phyloP scores from a whole-genome alignment of 192 early-diverging fungal genomes.

The Coemansia sp. region DNA sequence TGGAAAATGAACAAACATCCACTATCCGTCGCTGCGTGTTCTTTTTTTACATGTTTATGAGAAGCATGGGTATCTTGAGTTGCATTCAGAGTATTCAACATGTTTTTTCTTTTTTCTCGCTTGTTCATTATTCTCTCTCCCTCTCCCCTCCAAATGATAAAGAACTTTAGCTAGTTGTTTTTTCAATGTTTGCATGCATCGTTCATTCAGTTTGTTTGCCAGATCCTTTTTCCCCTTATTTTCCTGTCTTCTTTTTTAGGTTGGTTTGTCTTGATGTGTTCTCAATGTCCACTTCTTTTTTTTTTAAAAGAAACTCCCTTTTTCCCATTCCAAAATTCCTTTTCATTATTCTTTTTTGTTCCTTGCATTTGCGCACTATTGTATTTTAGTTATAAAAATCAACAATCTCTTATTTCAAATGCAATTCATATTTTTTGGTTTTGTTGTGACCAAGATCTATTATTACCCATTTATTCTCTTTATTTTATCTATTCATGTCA shows the following conservation, averaged over 20 bases:
- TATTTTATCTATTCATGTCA: background rate
- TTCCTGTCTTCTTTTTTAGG: background rate
- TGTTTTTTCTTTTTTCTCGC: background rate
- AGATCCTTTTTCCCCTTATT: background rate
- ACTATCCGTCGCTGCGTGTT: background rate
- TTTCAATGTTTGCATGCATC: slow-evolving; percentile 6
- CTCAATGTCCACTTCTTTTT: too few species aligned
- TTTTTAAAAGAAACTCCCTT: too few species aligned
- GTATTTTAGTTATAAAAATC: too few species aligned
- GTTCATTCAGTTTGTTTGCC: background rate
- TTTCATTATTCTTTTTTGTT: too few species aligned
- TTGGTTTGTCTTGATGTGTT: background rate
- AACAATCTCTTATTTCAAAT: background rate
- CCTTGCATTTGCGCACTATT: too few species aligned
- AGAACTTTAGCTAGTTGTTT: too few species aligned
- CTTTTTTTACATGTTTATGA: slow-evolving; percentile 3
- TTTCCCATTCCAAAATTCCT: too few species aligned
- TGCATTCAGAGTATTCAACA: background rate
- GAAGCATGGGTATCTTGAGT: background rate
- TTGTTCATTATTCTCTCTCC: background rate
- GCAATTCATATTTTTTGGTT: background rate
- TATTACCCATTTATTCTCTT: background rate
- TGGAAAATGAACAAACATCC: background rate
- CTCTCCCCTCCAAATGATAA: background rate
- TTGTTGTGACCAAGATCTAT: background rate